Base-by-base conservation (phyloP, 1,139 yeast species). In the Suhomyces taliae region DNA sequence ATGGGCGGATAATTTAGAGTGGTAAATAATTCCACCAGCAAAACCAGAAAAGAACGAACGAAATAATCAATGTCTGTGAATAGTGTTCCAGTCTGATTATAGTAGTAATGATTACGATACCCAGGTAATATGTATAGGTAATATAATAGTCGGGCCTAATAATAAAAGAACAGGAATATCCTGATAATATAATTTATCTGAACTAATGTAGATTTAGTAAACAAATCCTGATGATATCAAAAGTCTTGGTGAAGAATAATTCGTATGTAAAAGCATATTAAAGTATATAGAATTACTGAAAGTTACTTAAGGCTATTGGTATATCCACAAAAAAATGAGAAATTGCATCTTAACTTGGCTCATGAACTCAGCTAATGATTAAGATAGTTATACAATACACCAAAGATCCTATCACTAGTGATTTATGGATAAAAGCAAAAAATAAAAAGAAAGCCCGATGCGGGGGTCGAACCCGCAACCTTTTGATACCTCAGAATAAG, bases 381-480 rank as follows among this genome's bases (percentile, higher is more conserved):
- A 19, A 19, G 24, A 19, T 4, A 19, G 24, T 2, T 14, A 14
- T 14, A 14, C 15, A 14, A 14, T 19, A 19, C 24, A 19, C 4
- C 3, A 19, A 4, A 19, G 4, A 19, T 19, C 24, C 2, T 19
- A 19, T 19, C 24, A 19, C 24, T 19, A 6, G 24, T 3, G 24
- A 6, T 1, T 1, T 4, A 4, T 19, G 4, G 24, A 3, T 19
- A 19, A 3, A 19, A 19, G 4, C 24, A 19, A 19, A 19, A 19
- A 19, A 1, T 19, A 4, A 11, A 29, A 29, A 29, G 7, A 29
- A 40, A 69, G 72, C 74, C 74, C 75, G 63, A 70, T 69, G 74
- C 75, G 75, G 75, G 75, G 74, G 70, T 70, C 75, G 74, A 70
- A 70, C 75, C 74, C 74, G 75, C 72, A 69, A 66, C 75, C 75